Base-by-base conservation (phyloP, 176 grass and related monocot genomes). In the Secale cereale region DNA sequence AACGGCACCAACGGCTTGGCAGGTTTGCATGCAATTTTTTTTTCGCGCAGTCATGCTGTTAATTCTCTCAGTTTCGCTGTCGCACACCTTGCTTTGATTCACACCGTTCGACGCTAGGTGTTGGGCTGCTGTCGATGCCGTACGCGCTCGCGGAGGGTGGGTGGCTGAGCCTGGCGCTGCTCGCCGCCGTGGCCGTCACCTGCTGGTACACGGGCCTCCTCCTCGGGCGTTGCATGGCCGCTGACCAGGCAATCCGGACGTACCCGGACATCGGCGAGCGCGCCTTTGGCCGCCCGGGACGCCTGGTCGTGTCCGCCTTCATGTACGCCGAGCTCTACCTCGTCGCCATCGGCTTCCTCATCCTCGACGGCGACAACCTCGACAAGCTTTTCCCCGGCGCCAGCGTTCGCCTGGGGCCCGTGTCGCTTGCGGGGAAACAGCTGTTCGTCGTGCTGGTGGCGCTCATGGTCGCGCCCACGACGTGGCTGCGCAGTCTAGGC, bases 141-240 rank as follows among this genome's bases (percentile, higher is more conserved):
- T 92, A 94, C 78, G 87, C 92, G 0, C 85, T 94, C 25, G 81
- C 92, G 7, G 52, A 85, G 60, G 90, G 90, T 10, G 92, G 92
- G 0, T 92, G 89, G 90, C 59, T 94, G 22, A 92, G 87, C 87
- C 74, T 91, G 23, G 31, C 61, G 29, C 33, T 90, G 33, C 77
- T 94, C 23, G 66, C 87, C 48, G 7, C 81, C 63, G 57, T 92
- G 19, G 85, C 82, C 1, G 35, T 66, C 11, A 60, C 85, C 13
- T 94, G 87, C 78, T 94, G 72, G 72, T 92, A 91, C 85, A 94
- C 89, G 4, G 92, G 92, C 20, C 54, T 89, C n/a, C 92, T 94
- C 72, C 78, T 94, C 20, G 70, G 78, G 64, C 78, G 84, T 26
- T 94, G 92, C 87, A 94, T 91, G 87, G 36, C 16, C 28, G 17